Base-by-base conservation (phyloP, 2,329 filamentous ascomycete species). In the Monilinia fructicola region DNA sequence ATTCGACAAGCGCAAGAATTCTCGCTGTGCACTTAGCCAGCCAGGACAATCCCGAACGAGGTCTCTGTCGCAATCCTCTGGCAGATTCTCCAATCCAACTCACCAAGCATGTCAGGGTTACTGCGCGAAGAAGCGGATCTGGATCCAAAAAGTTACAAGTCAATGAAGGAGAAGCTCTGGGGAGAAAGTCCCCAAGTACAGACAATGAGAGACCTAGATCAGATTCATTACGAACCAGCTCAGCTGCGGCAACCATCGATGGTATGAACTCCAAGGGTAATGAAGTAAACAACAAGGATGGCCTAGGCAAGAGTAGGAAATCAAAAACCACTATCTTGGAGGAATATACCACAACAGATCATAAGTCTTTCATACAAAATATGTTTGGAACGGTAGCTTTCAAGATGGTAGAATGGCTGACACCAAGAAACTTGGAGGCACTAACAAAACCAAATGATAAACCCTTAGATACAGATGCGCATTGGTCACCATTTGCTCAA, bases 21-120 rank as follows among this genome's bases (percentile, higher is more conserved):
- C 79, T 97, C 42, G 93, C 93, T 16, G 85, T 91, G 66, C 91
- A 91, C 73, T 83, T 96, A 61, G 91, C 92, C 12, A 91, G 89
- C 73, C 88, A 92, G 74, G 90, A 93, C 72, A 87, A 95, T 70
- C 87, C 92, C 0, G 87, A 91, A 69, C 82, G 80, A 67, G 86
- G 85, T 3, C 80, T 96, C 0, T 96, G 92, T 73, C 81, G 80
- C 46, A 68, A 76, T 66, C 66, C 69, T 56, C 69, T 67, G 16
- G 68, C 68, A 4, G 67, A 66, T 46, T 55, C 62, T 3, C 62
- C 62, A 5, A 42, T 65, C 26, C 54, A 58, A n/a, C 54, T 65
- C n/a, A 58, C 48, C 26, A 65, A 59, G 11, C 53, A 59, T 48
- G 53, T 65, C 6, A 26, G n/a, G 23, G 53, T 56, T 26, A 26